phyloP scores from a whole-genome alignment of 176 grass and related monocot species.

The Tillandsia fasciculata region DNA sequence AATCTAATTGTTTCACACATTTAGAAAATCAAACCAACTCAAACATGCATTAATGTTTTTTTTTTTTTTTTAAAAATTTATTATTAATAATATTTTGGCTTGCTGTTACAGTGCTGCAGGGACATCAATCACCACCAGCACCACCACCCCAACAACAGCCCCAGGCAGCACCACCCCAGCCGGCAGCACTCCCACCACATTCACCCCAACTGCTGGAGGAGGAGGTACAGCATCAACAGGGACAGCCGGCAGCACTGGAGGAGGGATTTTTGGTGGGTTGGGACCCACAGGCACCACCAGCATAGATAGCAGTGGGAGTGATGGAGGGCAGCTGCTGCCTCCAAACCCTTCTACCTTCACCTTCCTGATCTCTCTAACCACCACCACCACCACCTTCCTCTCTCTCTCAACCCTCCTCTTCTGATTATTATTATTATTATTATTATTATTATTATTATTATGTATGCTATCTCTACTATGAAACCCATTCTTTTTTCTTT shows the following conservation, averaged over 20 bases:
- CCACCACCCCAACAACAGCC: not conserved
- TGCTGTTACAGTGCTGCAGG: slow-evolving; percentile 13
- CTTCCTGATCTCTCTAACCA: not conserved
- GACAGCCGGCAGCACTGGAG: not conserved
- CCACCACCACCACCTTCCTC: too few relatives aligned
- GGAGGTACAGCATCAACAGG: too few relatives aligned
- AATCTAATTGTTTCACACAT: too few relatives aligned
- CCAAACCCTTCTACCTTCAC: not conserved
- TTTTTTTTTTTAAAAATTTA: not conserved
- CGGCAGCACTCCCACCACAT: not conserved
- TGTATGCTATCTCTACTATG: too few relatives aligned
- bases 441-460: too few relatives aligned
- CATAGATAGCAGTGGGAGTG: not conserved
- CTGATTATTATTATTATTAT: too few relatives aligned
- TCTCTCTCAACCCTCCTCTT: too few relatives aligned
- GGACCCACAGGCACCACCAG: not conserved
- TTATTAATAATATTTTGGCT: not conserved
- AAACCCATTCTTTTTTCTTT: too few relatives aligned
- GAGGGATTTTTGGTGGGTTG: not conserved
- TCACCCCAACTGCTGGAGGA: slow-evolving; percentile 9
- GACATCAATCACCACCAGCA: not conserved
- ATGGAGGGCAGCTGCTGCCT: not conserved
- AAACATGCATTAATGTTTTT: not conserved
- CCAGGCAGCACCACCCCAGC: not conserved
- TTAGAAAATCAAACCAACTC: too few relatives aligned